Evolutionary conservation across 108 stramenopile species (phyloP).

Genomic region (Cyclotella atomus): DNA sequence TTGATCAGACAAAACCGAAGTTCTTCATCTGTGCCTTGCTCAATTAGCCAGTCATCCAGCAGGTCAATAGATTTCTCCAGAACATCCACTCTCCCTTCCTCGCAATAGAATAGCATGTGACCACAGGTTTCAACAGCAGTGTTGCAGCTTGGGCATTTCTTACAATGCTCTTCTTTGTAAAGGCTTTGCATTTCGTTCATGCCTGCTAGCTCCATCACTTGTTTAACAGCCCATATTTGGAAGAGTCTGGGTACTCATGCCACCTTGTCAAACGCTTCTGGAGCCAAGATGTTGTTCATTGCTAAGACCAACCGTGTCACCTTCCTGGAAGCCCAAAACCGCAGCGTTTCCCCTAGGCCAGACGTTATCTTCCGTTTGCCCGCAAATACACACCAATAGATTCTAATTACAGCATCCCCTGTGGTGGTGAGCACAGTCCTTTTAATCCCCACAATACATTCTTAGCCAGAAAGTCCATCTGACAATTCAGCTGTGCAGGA

Average conservation of each 20-base stretch:
- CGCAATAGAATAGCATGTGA: not conserved
- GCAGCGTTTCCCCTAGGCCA: not conserved
- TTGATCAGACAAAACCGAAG: not conserved
- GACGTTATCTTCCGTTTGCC: slow-evolving; percentile 20
- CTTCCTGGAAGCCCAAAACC: slow-evolving; percentile 9
- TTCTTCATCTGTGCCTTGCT: not conserved
- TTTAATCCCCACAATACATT: not conserved
- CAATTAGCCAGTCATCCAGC: not conserved
- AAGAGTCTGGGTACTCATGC: slow-evolving; percentile 4
- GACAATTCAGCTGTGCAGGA: slow-evolving; percentile 14
- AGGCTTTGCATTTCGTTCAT: not conserved
- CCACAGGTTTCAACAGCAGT: not conserved
- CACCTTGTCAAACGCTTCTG: not conserved
- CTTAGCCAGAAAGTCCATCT: not conserved
- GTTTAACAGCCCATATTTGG: slow-evolving; percentile 14
- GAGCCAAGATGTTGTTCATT: not conserved
- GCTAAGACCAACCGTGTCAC: not conserved
- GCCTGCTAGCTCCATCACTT: slow-evolving; percentile 7
- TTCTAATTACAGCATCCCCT: slow-evolving; percentile 15
- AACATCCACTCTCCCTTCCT: not conserved
- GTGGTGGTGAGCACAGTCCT: not conserved
- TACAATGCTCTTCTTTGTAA: not conserved
- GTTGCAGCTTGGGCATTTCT: slow-evolving; percentile 3
- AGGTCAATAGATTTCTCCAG: slow-evolving; percentile 1
- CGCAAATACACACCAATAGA: slow-evolving; percentile 6